phyloP scores from a whole-genome alignment of 257 asterid species.

The Thymus mandschuricus region DNA sequence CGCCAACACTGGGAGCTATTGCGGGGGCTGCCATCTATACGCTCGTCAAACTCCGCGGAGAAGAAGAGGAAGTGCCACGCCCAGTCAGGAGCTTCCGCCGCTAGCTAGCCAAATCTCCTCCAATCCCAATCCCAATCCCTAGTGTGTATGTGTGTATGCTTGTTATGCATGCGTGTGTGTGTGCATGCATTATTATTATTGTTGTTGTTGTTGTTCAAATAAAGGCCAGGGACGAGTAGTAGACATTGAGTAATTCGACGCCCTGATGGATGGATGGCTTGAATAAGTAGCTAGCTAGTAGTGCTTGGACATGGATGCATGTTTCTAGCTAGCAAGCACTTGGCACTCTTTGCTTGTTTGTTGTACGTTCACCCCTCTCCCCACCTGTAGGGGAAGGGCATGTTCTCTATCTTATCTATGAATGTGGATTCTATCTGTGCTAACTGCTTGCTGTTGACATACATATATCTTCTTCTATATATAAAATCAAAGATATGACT shows the following conservation, averaged over 20 bases:
- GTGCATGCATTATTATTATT: neutral
- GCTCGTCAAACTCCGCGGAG: conserved; percentile 50
- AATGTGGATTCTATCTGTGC: conserved; percentile 1
- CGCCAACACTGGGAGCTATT: conserved; percentile 85
- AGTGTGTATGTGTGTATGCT: no score
- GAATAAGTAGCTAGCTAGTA: conserved; percentile 15
- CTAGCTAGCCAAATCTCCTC: conserved; percentile 15
- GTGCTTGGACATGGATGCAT: conserved; percentile 19
- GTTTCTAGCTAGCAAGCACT: neutral
- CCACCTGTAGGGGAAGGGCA: conserved; percentile 11
- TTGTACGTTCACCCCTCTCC: neutral
- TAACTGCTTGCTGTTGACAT: neutral
- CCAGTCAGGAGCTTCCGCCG: conserved; percentile 69
- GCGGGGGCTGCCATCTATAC: conserved; percentile 73
- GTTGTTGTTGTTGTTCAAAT: conserved; percentile 28
- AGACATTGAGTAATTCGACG: neutral
- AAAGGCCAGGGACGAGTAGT: conserved; percentile 39
- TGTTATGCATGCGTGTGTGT: no score
- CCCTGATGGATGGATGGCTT: conserved; percentile 37
- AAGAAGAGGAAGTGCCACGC: conserved; percentile 49
- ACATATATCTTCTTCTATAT: neutral
- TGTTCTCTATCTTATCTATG: neutral
- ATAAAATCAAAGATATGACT: neutral
- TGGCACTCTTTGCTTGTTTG: no score
- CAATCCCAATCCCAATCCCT: no score